phyloP scores from a whole-genome alignment of 2,329 filamentous ascomycete genomes.

The Pseudogymnoascus sp. region DNA sequence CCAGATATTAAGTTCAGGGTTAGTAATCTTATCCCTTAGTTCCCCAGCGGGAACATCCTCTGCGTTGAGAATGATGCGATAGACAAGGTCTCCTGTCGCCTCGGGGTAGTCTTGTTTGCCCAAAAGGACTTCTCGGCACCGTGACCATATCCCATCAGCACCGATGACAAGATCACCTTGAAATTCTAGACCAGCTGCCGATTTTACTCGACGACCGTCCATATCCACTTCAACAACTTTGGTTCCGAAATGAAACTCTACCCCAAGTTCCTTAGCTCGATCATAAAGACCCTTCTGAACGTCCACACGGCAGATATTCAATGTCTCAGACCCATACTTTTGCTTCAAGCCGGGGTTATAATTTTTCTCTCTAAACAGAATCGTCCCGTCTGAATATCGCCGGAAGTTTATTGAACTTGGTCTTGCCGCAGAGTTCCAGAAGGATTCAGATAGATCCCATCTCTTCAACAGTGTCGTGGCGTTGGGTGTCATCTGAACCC shows the following conservation, averaged over 20 bases:
- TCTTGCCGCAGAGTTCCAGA: background rate
- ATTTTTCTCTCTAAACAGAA: background rate
- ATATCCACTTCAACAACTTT: background rate
- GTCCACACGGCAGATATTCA: constrained; percentile 14
- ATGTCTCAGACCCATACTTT: background rate
- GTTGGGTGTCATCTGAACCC: constrained; percentile 26
- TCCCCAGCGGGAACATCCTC: constrained; percentile 41
- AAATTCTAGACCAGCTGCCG: constrained; percentile 7
- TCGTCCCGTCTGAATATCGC: background rate
- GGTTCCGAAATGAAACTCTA: constrained; percentile 1
- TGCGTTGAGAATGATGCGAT: constrained; percentile 49
- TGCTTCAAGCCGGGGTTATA: background rate
- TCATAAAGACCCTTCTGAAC: constrained; percentile 15
- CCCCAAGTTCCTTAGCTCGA: constrained; percentile 1
- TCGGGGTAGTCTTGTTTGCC: background rate
- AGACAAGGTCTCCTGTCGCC: constrained; percentile 46
- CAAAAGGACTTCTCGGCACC: constrained; percentile 10
- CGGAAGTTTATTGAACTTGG: background rate
- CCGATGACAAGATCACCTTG: constrained; percentile 15
- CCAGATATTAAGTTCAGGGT: constrained; percentile 53
- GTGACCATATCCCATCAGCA: constrained; percentile 16
- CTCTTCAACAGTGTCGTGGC: constrained; percentile 19
- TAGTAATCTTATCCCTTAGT: constrained; percentile 44
- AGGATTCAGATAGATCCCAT: constrained; percentile 19
- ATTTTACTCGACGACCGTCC: background rate